Evolutionary conservation across 371 early-diverging fungal genomes (phyloP).

Genomic region (Syncephalastrum monosporum): DNA sequence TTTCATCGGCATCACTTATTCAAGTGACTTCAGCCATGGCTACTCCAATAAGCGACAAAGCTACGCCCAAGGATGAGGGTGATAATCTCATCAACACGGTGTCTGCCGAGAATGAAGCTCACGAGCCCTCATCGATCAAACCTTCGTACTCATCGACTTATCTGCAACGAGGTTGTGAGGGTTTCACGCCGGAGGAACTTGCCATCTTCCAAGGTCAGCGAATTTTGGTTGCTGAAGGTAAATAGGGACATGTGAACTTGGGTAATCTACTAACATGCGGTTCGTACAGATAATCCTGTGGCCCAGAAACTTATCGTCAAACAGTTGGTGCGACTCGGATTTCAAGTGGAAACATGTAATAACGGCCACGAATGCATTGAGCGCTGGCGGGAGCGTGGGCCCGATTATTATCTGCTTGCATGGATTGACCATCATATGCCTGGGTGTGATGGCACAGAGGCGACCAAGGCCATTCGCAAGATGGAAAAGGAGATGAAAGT

Average conservation of each 20-base stretch:
- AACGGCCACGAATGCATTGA: slow-evolving; percentile 46
- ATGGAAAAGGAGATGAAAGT: slow-evolving; percentile 28
- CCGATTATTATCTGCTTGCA: slow-evolving; percentile 35
- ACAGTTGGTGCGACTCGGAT: slow-evolving; percentile 35
- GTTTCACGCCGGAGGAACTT: slow-evolving; percentile 39
- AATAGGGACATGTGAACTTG: not conserved
- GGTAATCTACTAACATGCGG: too few species aligned
- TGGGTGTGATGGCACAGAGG: slow-evolving; percentile 44
- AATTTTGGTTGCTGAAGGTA: slow-evolving; percentile 44
- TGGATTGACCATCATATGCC: slow-evolving; percentile 56
- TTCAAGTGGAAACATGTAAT: slow-evolving; percentile 39
- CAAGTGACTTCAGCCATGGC: not conserved
- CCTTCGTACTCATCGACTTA: slow-evolving; percentile 15
- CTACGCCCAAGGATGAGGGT: not conserved
- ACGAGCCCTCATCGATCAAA: slow-evolving; percentile 5
- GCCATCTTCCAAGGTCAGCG: slow-evolving; percentile 36
- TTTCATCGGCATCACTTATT: too few species aligned
- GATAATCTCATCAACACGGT: not conserved
- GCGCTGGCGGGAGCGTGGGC: slow-evolving; percentile 36
- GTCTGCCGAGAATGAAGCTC: slow-evolving; percentile 5
- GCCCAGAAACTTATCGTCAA: slow-evolving; percentile 44
- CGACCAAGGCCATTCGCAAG: slow-evolving; percentile 35
- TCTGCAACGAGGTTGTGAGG: slow-evolving; percentile 18
- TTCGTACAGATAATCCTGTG: slow-evolving; percentile 28
- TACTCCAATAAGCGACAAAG: not conserved